These are phyloP conservation scores for Candida dajiaensis DNA, from an alignment of 805 yeast species.

Conservation along the genomic window DNA sequence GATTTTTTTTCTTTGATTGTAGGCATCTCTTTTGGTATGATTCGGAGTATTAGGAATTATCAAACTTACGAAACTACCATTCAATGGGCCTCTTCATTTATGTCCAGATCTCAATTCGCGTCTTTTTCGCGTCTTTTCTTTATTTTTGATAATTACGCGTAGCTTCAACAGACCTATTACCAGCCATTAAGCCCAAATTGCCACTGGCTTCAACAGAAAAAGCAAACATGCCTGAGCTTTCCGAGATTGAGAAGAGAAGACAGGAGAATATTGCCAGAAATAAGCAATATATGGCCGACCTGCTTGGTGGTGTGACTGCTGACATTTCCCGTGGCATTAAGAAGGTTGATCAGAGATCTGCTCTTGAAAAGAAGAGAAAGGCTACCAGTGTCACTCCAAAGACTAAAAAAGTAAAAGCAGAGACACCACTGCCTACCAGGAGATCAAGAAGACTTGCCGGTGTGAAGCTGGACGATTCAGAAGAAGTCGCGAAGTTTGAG, in stretches of 20 bases:
- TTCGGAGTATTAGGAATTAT: no score
- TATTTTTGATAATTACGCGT: not conserved
- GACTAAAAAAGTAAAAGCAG: slow-evolving; percentile 21
- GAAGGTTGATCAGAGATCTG: slow-evolving; percentile 24
- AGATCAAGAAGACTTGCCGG: slow-evolving; percentile 80
- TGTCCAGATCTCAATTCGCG: not conserved
- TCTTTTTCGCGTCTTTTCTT: not conserved
- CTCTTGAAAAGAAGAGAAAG: slow-evolving; percentile 16
- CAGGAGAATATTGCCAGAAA: slow-evolving; percentile 81
- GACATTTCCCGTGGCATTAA: slow-evolving; percentile 46
- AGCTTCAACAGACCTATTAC: not conserved
- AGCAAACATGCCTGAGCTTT: slow-evolving; percentile 22
- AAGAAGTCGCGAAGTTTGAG: slow-evolving; percentile 21
- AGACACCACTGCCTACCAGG: slow-evolving; percentile 49
- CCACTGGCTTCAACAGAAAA: not conserved
- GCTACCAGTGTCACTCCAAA: slow-evolving; percentile 12
- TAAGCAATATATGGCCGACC: slow-evolving; percentile 61
- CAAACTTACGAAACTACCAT: no score
- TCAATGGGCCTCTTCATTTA: no score
- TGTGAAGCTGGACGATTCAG: slow-evolving; percentile 48
- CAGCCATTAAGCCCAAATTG: not conserved
- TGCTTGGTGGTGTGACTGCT: slow-evolving; percentile 52
- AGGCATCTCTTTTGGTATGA: no score
- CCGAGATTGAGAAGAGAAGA: slow-evolving; percentile 67
- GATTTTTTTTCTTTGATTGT: no score